Conservation (phyloP, 345 rosid genomes). For the Erysimum cheiranthoides region DNA sequence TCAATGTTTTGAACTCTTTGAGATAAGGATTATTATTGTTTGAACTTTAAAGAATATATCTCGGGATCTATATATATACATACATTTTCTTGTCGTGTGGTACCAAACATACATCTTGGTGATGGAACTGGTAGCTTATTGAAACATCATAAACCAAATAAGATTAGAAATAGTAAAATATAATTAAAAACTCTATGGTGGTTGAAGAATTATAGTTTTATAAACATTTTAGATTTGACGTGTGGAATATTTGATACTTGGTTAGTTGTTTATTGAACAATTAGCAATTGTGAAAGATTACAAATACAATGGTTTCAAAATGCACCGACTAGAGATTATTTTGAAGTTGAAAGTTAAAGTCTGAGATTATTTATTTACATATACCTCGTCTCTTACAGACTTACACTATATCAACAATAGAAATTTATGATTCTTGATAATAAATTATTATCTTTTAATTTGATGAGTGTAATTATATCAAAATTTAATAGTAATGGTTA, state of each 20-base stretch:
- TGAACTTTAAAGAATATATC: constrained; percentile 23
- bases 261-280: neutral
- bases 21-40: constrained; percentile 16
- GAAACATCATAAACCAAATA: constrained; percentile 1
- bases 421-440: no score
- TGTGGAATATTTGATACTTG: neutral
- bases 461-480: no score
- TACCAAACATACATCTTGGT: constrained; percentile 23
- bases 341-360: neutral
- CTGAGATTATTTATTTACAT: neutral
- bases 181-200: neutral
- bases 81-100: constrained; percentile 34
- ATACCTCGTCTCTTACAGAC: neutral
- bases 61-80: constrained; percentile 32
- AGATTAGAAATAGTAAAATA: constrained; percentile 11
- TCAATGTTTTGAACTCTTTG: constrained; percentile 27
- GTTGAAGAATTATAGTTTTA: neutral
- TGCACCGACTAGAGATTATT: neutral
- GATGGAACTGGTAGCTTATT: constrained; percentile 18
- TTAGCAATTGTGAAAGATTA: neutral
- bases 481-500: no score
- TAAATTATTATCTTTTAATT: no score
- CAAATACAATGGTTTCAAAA: neutral
- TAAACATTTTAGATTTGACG: neutral
- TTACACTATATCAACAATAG: neutral